A percentile compares a stretch with the other conserved stretches of the same genome.
Evolutionary conservation across 2,329 filamentous ascomycete species (phyloP).

Genomic region (Magnaporthales sp.): DNA sequence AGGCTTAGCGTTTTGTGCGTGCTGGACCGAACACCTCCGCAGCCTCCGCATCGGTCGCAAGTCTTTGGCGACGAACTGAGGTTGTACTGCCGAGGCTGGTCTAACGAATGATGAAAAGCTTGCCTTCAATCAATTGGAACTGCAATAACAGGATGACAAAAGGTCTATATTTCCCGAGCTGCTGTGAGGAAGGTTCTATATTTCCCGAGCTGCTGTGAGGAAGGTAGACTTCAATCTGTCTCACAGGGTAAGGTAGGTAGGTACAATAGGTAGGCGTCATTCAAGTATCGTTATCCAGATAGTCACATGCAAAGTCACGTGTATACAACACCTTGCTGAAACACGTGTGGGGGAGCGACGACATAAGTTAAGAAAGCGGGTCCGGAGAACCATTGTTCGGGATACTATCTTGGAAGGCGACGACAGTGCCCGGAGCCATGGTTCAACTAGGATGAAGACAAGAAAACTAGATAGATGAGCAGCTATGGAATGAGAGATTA

Average conservation of each 20-base stretch:
- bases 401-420: neutral
- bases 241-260: neutral
- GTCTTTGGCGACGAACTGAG: neutral
- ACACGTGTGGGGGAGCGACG: neutral
- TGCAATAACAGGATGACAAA: neutral
- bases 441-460: neutral
- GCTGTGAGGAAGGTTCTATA: too few relatives aligned
- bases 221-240: too few relatives aligned
- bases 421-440: neutral
- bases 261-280: neutral
- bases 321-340: neutral
- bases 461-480: neutral
- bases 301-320: neutral
- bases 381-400: neutral
- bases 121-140: neutral
- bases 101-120: neutral
- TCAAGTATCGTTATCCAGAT: neutral
- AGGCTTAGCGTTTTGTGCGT: neutral
- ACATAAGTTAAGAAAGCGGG: neutral
- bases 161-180: neutral
- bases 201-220: too few relatives aligned
- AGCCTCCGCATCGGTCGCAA: neutral
- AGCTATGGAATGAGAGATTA: neutral
- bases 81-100: neutral
- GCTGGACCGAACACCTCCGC: neutral